Base-by-base conservation (phyloP, 495 filamentous ascomycete species). In the Aspergillus taichungensis region DNA sequence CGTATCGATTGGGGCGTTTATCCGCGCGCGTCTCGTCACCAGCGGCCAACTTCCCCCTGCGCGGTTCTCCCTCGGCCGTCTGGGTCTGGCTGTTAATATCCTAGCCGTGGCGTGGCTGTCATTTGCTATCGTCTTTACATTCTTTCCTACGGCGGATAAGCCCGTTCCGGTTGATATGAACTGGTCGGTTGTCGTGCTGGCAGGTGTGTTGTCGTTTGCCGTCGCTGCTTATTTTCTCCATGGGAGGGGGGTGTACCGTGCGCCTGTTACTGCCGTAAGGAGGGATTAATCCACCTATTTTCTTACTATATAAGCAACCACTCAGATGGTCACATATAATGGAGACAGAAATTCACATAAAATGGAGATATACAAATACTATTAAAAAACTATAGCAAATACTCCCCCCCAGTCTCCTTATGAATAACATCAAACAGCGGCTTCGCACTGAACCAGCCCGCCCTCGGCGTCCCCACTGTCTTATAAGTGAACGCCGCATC, bases 371-470 rank as follows among this genome's bases (percentile, higher is more conserved):
- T n/a, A n/a, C n/a, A n/a, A n/a, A n/a, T n/a, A n/a, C n/a, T 24
- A 24, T 4, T 4, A 24, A 24, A 6, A 37, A 14, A 37, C 14
- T 46, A 80, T 31, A 73, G 51, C 53, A 80, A 53, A 59, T 81
- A 82, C 7, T 71, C 69, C n/a, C 74, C 76, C 44, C 67, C 64
- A 32, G 76, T 80, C 63, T 86, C 80, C 46, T 72, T 72, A 33
- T 82, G 77, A 46, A 86, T 79, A 34, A 85, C 59, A 65, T 88
- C 83, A 66, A 88, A 88, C 51, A 81, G 43, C n/a, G 85, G 81
- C 63, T 78, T 79, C 12, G 80, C 83, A 53, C 74, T 79, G 48
- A 88, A 88, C 74, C 77, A 87, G 0, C 85, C 84, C 0, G 78
- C 80, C 42, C 42, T 41, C 34, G 75, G 72, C 3, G 68, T 72